Conservation (phyloP, 2,329 filamentous ascomycete species). For the Leptographium galeiforme region DNA sequence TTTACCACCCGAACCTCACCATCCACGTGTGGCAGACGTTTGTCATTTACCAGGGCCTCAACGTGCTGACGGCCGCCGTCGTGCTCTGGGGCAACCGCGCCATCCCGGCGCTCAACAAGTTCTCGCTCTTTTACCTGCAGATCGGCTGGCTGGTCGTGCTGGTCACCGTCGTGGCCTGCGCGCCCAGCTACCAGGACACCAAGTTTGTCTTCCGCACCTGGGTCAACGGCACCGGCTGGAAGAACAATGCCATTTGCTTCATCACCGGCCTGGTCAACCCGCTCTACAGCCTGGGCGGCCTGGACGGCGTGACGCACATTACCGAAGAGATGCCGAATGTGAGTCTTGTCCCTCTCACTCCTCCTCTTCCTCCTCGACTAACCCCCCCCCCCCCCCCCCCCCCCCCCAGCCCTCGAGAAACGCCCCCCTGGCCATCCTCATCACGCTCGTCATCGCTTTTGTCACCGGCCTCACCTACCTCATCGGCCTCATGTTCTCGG, state of each 20-base stretch:
- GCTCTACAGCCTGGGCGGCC: slow-evolving; percentile 30
- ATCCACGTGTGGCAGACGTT: slow-evolving; percentile 35
- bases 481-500: slow-evolving; percentile 36
- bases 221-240: slow-evolving; percentile 41
- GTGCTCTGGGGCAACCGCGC: slow-evolving; percentile 33
- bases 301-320: slow-evolving; percentile 35
- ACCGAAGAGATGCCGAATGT: slow-evolving; percentile 38
- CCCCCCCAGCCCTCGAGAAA: slow-evolving; percentile 21
- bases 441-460: slow-evolving; percentile 12
- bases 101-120: slow-evolving; percentile 28
- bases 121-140: slow-evolving; percentile 31
- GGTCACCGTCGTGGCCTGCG: slow-evolving; percentile 31
- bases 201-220: slow-evolving; percentile 39
- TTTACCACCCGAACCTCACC: slow-evolving; percentile 24
- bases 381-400: background rate
- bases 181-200: slow-evolving; percentile 27
- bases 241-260: slow-evolving; percentile 33
- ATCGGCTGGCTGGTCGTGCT: slow-evolving; percentile 33
- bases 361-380: background rate
- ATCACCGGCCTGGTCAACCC: slow-evolving; percentile 36
- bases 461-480: slow-evolving; percentile 35
- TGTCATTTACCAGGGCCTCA: slow-evolving; percentile 28
- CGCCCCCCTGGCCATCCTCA: slow-evolving; percentile 24
- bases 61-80: slow-evolving; percentile 26
- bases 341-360: too few relatives aligned